Evolutionary conservation across 2,329 filamentous ascomycete genomes (phyloP), one percentile per base, ranked within the genome.

Genomic region (Colletotrichum sp.): DNA sequence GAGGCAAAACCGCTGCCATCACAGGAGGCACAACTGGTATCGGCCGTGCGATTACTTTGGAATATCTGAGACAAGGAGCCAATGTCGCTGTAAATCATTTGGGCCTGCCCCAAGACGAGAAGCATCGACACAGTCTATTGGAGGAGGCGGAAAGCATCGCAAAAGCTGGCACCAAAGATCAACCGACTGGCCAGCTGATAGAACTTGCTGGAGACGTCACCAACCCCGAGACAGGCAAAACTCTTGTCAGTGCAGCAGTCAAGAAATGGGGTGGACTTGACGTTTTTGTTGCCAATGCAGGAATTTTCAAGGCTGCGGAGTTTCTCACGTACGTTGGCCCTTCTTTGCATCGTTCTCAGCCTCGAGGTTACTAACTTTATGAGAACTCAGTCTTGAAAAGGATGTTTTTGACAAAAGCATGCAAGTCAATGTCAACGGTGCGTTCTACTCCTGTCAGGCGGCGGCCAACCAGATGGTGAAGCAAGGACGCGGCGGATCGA

Each of bases 371-470:
- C 60, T 69, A 1, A 52, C 4, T n/a, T 30, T 13, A 2, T n/a
- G 5, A 16, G 88, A 21, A 93, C 70, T 87, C 90, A 21, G 89
- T 3, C 66, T 74, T 38, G 89, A 91, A 13, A 89, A 91, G 12
- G 86, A 90, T 43, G 89, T 93, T 68, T 91, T 93, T 79, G 87
- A 88, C 78, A 84, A 87, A 71, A 93, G 92, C 4, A 83, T 94
- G 24, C 84, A 86, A 2, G 89, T 95, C 80, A 96, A 96, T 80
- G 90, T 93, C 3, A 94, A 93, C 0, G 94, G 94, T 0, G 87
- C 89, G 0, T 96, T 95, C 79, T 85, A 95, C n/a, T 92, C 91
- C 77, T 93, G 94, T 0, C 93, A 95, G 78, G 93, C 93, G 1
- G 84, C 83, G 1, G 88, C 86, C 2, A 86, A 85, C 65, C 84